These are phyloP conservation scores for Euryodendron excelsum DNA, from an alignment of 148 eudicot genomes.

Conservation along the genomic window DNA sequence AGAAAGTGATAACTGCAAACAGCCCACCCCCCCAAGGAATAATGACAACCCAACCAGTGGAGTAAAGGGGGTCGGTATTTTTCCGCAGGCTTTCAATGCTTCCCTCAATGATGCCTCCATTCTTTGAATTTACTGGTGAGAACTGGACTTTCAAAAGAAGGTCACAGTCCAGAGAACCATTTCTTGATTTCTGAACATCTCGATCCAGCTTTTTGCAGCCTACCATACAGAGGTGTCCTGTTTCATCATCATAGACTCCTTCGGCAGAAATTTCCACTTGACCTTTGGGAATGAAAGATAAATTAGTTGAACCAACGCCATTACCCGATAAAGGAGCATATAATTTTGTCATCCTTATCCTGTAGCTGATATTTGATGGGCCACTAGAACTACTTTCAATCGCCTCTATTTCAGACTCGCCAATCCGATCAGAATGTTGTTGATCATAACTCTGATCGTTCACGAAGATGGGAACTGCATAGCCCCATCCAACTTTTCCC, in stretches of 20 bases:
- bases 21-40: no score
- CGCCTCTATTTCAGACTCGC: background rate
- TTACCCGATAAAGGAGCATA: background rate
- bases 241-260: conserved; percentile 21
- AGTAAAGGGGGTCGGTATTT: conserved; percentile 12
- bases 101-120: background rate
- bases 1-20: no score
- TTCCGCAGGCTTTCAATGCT: conserved; percentile 17
- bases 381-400: background rate
- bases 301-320: background rate
- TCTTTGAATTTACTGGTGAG: background rate
- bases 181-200: no score
- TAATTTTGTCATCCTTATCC: background rate
- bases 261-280: conserved; percentile 15
- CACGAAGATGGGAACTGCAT: conserved; percentile 11
- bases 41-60: no score
- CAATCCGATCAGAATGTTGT: no score
- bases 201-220: conserved; percentile 18
- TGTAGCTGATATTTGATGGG: conserved; percentile 4
- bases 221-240: conserved; percentile 22
- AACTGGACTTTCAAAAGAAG: conserved; percentile 12
- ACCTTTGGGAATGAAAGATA: background rate
- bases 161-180: conserved; percentile 21
- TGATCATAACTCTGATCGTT: background rate
- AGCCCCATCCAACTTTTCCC: background rate